Base-by-base conservation (phyloP, 106 monocot species). In the Triglochin maritima region DNA sequence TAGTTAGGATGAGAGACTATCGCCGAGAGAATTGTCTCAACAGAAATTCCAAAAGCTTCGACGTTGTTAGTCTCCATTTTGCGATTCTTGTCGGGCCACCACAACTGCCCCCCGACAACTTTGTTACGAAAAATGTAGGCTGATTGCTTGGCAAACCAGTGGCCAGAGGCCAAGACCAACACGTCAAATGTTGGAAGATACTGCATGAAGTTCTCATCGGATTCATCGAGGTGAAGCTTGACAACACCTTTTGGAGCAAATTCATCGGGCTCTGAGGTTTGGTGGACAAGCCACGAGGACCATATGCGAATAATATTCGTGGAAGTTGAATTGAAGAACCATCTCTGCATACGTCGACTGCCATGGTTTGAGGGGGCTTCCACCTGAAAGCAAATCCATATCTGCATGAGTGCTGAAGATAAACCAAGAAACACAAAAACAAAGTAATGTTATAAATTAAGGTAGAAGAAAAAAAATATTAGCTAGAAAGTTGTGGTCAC, bases 131-230 rank as follows among this genome's bases (percentile, higher is more conserved):
- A 72, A 49, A 91, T 59, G 59, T 91, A 91, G 44, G 73, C 82
- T 0, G 87, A 82, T 60, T 71, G 74, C 68, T 91, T 91, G 13
- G 85, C 82, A 65, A 91, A 91, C 91, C 87, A 91, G 69, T 91
- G 91, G 14, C 91, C 91, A 4, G 91, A 91, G 13, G 91, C 87
- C 5, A 92, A 56, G 17, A 92, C 82, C 1, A 87, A 57, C 2
- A 92, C 80, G 59, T 87, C 85, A 9, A 92, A 85, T 0, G 7
- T 75, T 4, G 85, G 92, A 49, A 92, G 71, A 29, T 74, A 77
- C 44, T 85, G 77, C 87, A 92, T 82, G 65, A 87, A 79, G 46
- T 53, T 57, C 41, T 85, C 69, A 57, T 92, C 92, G 0, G 87
- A 83, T 16, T 68, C 9, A 47, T 92, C 85, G 41, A 92, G 81